Percentiles rank a stretch among this genome's conserved stretches.
Evolutionary conservation across 2,329 filamentous ascomycete genomes (phyloP).

Genomic region (Botrytis porri): DNA sequence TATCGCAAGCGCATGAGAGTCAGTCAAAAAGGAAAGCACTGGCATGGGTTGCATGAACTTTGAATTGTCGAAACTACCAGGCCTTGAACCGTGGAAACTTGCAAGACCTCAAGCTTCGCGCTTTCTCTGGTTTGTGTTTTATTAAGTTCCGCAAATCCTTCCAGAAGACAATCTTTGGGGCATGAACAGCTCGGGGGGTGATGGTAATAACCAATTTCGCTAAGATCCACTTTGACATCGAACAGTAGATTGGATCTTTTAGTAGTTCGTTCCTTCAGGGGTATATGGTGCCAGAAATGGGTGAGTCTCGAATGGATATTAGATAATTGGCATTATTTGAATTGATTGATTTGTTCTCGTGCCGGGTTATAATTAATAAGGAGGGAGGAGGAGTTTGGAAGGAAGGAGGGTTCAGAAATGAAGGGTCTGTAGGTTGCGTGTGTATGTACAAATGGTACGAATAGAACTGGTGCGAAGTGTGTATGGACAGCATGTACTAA

Average conservation of each 20-base stretch:
- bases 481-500: background rate
- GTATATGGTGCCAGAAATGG: slow-evolving; percentile 1
- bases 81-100: slow-evolving; percentile 17
- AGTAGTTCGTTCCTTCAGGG: slow-evolving; percentile 18
- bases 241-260: slow-evolving; percentile 20
- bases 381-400: background rate
- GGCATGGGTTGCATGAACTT: slow-evolving; percentile 30
- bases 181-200: slow-evolving; percentile 31
- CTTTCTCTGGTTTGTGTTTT: slow-evolving; percentile 18
- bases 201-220: slow-evolving; percentile 29
- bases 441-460: background rate
- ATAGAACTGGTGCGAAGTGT: background rate
- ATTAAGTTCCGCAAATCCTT: slow-evolving; percentile 22
- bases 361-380: background rate
- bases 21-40: slow-evolving; percentile 23
- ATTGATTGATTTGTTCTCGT: background rate
- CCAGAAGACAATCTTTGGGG: slow-evolving; percentile 23
- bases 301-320: slow-evolving; percentile 17
- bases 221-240: slow-evolving; percentile 24
- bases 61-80: slow-evolving; percentile 19
- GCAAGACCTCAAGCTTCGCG: slow-evolving; percentile 1
- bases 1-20: slow-evolving; percentile 26
- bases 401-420: background rate
- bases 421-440: background rate
- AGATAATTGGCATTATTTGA: slow-evolving; percentile 9